Evolutionary conservation across 441 rosid genomes (phyloP), one percentile per base, ranked within the genome.

Genomic region (Jatropha multifida): DNA sequence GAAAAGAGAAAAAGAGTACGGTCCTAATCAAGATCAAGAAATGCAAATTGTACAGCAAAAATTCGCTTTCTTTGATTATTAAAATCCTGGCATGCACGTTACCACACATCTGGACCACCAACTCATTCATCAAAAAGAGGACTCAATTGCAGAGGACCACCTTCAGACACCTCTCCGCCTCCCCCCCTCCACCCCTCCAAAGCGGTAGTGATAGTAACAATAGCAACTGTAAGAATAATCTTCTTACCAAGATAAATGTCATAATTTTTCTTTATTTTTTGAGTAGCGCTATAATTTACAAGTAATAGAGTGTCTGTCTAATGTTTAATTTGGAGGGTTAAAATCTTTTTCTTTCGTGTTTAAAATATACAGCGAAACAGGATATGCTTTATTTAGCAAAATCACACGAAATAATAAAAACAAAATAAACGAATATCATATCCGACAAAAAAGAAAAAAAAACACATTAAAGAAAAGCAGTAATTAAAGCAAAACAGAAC

Each of bases 71-170:
- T 52, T 58, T 65, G 69, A 78, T 78, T 58, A 75, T 78, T 69
- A 76, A 71, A 63, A 68, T 27, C 32, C 56, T 68, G 58, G 59
- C 60, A 67, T 14, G 46, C 32, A 54, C 72, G 46, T 60, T 55
- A 51, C 48, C 48, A 23, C 49, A 59, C 40, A 66, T 41, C 26
- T 59, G 82, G 82, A 82, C 82, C 85, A 79, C 85, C 13, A 69
- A 59, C 32, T 65, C 69, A 72, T 40, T 40, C 59, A 66, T 58
- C 20, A 69, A 66, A 54, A 46, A 78, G 67, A 60, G 65, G 56
- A 44, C 68, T 63, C 69, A 56, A 48, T 18, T 38, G 32, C 73
- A n/a, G 48, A 72, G 81, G 84, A 82, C 85, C 82, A 79, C 74
- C 52, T 61, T 51, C 49, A 12, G 42, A 26, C n/a, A 12, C 20